Conservation (phyloP, 2,329 filamentous ascomycete genomes). For the Neofusicoccum parvum region DNA sequence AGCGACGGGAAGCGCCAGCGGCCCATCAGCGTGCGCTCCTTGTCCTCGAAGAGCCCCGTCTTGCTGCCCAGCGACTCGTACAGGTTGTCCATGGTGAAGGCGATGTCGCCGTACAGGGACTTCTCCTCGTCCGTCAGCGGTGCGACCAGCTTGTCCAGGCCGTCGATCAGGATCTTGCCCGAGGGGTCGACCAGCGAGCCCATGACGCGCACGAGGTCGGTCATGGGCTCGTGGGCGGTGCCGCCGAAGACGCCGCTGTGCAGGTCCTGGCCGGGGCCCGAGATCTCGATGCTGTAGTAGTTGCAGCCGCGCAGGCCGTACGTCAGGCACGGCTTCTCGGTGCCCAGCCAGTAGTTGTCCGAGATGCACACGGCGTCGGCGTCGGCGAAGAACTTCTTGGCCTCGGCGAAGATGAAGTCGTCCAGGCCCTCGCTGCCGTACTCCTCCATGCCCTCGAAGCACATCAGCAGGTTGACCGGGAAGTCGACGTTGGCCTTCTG, state of each 20-base stretch:
- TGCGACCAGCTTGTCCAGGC: constrained; percentile 90
- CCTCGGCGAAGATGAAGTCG: constrained; percentile 88
- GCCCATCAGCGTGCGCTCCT: constrained; percentile 91
- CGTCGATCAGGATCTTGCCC: constrained; percentile 93
- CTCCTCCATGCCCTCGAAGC: constrained; percentile 99
- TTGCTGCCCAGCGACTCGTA: constrained; percentile 88
- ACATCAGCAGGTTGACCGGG: constrained; percentile 97
- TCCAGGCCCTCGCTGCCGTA: constrained; percentile 96
- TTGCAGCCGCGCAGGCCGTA: constrained; percentile 97
- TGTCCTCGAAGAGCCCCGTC: constrained; percentile 84
- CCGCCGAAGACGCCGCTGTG: constrained; percentile 98
- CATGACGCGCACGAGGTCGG: constrained; percentile 82
- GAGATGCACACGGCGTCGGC: constrained; percentile 97
- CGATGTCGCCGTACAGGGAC: constrained; percentile 82
- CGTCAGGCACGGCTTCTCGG: constrained; percentile 96
- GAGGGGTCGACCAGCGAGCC: constrained; percentile 82
- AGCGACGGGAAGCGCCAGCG: constrained; percentile 95
- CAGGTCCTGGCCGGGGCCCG: constrained; percentile 87
- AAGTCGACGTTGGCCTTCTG: constrained; percentile 92
- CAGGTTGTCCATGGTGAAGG: constrained; percentile 95
- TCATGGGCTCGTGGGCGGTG: constrained; percentile 97
- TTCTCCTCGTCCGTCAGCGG: constrained; percentile 85
- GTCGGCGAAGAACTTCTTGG: constrained; percentile 92
- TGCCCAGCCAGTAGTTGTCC: constrained; percentile 99
- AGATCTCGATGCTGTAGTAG: constrained; percentile 93